Conservation (phyloP, 106 monocot genomes). For the Platanthera guangdongensis region DNA sequence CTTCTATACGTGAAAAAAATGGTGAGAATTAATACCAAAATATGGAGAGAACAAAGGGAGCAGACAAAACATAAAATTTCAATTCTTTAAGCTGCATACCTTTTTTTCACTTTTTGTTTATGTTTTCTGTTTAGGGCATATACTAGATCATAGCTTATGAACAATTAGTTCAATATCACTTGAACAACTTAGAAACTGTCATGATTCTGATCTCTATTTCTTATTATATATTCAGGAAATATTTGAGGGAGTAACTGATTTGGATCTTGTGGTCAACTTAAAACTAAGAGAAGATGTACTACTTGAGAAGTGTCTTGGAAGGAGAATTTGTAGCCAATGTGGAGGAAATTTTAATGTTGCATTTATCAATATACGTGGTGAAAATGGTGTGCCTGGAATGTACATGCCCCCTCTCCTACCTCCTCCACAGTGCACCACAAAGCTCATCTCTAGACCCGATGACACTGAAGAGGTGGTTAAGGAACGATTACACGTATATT, state of each 20-base stretch:
- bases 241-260: slow-evolving; percentile 62
- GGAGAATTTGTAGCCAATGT: slow-evolving; percentile 77
- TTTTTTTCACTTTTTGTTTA: no score
- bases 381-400: slow-evolving; percentile 60
- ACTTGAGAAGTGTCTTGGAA: slow-evolving; percentile 75
- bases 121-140: no score
- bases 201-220: not conserved
- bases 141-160: no score
- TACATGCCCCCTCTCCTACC: slow-evolving; percentile 79
- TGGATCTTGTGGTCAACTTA: slow-evolving; percentile 67
- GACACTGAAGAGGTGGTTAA: slow-evolving; percentile 85
- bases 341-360: slow-evolving; percentile 82
- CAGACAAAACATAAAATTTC: no score
- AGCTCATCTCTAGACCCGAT: slow-evolving; percentile 64
- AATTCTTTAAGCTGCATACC: no score
- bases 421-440: slow-evolving; percentile 43
- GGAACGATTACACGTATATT: slow-evolving; percentile 62
- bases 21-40: no score
- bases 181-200: no score
- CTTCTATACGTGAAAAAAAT: no score
- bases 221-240: slow-evolving; percentile 49
- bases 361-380: slow-evolving; percentile 48
- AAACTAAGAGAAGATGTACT: slow-evolving; percentile 72
- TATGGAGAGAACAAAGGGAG: no score
- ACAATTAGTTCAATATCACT: no score